These are phyloP conservation scores for Boletus fagicola DNA, from an alignment of 768 basidiomycete species.

Conservation along the genomic window DNA sequence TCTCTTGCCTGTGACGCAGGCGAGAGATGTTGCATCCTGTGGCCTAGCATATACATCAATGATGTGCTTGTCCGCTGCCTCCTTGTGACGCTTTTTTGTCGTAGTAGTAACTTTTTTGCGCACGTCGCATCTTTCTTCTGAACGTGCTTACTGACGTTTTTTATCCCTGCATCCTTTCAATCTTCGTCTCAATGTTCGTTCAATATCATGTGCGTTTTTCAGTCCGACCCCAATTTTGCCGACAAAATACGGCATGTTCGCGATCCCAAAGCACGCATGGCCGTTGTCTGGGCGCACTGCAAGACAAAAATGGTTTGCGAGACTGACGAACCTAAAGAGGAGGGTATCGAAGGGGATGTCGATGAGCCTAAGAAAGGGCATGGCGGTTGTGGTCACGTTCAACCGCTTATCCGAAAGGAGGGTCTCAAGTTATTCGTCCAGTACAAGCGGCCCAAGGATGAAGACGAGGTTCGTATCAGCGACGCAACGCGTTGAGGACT, in stretches of 20 bases:
- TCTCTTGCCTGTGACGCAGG: constrained; percentile 72
- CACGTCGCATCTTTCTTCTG: constrained; percentile 33
- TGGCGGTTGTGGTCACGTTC: constrained; percentile 93
- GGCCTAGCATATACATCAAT: constrained; percentile 60
- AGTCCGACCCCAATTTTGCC: constrained; percentile 83
- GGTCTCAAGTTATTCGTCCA: constrained; percentile 92
- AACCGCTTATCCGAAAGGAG: constrained; percentile 90
- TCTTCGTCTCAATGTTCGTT: constrained; percentile 25
- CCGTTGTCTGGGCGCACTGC: constrained; percentile 81
- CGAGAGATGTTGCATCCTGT: constrained; percentile 40
- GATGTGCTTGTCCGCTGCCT: constrained; percentile 51
- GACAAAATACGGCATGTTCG: constrained; percentile 85
- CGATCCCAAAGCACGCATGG: constrained; percentile 85
- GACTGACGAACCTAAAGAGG: constrained; percentile 84
- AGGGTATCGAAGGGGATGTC: constrained; percentile 63
- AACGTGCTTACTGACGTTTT: constrained; percentile 59
- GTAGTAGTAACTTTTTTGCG: constrained; percentile 29
- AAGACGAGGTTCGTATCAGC: constrained; percentile 77
- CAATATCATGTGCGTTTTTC: constrained; percentile 33
- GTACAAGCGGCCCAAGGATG: constrained; percentile 92
- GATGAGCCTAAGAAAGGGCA: constrained; percentile 84
- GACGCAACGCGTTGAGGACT: constrained; percentile 1
- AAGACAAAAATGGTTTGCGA: constrained; percentile 89
- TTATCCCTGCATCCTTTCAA: constrained; percentile 45
- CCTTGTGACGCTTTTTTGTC: constrained; percentile 50